phyloP scores from a whole-genome alignment of 179 eudicot genomes.

The Beta macrorhiza region DNA sequence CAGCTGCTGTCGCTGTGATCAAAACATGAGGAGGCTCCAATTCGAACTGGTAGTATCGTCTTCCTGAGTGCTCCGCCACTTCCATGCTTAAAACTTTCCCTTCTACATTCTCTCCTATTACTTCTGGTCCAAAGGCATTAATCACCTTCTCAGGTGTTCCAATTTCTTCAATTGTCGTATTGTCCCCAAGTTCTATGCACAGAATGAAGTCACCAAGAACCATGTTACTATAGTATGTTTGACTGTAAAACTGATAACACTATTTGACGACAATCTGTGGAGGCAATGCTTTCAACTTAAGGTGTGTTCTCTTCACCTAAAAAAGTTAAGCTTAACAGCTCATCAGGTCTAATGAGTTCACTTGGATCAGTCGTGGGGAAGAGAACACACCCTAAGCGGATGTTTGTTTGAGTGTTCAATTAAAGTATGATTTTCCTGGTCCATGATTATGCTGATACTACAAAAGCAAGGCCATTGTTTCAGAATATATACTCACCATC shows the following conservation, averaged over 20 bases:
- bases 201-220: conserved; percentile 7
- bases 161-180: conserved; percentile 64
- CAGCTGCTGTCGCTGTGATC: conserved; percentile 98
- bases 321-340: no score
- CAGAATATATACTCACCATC: conserved; percentile 48
- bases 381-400: not conserved
- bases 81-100: conserved; percentile 75
- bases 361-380: no score
- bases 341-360: no score
- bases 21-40: conserved; percentile 84
- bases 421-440: not conserved
- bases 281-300: not conserved
- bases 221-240: not conserved
- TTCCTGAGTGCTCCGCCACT: conserved; percentile 78
- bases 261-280: not conserved
- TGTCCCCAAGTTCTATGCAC: conserved; percentile 61
- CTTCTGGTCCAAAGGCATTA: conserved; percentile 94
- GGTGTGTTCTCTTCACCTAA: no score
- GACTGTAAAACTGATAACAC: not conserved
- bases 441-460: not conserved
- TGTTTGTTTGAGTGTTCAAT: not conserved
- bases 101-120: conserved; percentile 89
- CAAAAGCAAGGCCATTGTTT: not conserved
- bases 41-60: conserved; percentile 87
- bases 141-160: conserved; percentile 91